A percentile compares a stretch with the other conserved stretches of the same genome.
Evolutionary conservation across 1,284 basidiomycete genomes (phyloP).

Genomic region (Apiotrichum montevideense): DNA sequence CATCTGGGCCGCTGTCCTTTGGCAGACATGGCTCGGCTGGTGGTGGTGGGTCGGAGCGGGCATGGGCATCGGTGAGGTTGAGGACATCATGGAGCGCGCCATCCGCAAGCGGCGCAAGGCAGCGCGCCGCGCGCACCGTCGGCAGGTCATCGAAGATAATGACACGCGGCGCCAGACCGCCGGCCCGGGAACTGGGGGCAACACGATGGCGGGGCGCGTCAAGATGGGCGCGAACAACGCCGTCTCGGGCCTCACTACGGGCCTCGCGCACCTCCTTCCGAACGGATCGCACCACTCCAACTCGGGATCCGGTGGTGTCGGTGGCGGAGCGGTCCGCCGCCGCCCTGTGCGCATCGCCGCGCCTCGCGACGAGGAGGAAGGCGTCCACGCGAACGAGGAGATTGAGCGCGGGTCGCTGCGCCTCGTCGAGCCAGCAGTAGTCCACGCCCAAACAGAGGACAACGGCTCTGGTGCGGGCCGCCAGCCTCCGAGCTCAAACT

Average conservation of each 20-base stretch:
- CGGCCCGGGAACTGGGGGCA: not conserved
- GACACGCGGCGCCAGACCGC: not conserved
- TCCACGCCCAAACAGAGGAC: not conserved
- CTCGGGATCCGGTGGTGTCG: not conserved
- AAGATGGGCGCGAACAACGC: constrained; percentile 8
- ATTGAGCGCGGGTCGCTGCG: constrained; percentile 13
- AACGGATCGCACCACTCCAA: not conserved
- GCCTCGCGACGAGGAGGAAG: constrained; percentile 19
- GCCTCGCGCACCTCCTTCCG: constrained; percentile 4
- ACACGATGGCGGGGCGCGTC: constrained; percentile 7
- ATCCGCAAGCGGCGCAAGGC: constrained; percentile 38
- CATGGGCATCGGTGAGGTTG: constrained; percentile 54
- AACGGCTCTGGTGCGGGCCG: constrained; percentile 7
- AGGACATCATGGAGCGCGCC: constrained; percentile 46
- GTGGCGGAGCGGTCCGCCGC: not conserved
- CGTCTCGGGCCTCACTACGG: constrained; percentile 8
- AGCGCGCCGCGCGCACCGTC: constrained; percentile 15
- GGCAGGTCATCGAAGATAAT: constrained; percentile 4
- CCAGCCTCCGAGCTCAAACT: constrained; percentile 22
- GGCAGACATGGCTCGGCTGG: constrained; percentile 80
- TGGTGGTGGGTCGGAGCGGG: constrained; percentile 98
- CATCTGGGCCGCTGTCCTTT: constrained; percentile 79
- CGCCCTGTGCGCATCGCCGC: not conserved
- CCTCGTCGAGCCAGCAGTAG: constrained; percentile 5
- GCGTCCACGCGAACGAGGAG: constrained; percentile 11